Evolutionary conservation across 2,329 filamentous ascomycete species (phyloP), one percentile per base, ranked within the genome.

Genomic region (Chaetothyriales sp.): DNA sequence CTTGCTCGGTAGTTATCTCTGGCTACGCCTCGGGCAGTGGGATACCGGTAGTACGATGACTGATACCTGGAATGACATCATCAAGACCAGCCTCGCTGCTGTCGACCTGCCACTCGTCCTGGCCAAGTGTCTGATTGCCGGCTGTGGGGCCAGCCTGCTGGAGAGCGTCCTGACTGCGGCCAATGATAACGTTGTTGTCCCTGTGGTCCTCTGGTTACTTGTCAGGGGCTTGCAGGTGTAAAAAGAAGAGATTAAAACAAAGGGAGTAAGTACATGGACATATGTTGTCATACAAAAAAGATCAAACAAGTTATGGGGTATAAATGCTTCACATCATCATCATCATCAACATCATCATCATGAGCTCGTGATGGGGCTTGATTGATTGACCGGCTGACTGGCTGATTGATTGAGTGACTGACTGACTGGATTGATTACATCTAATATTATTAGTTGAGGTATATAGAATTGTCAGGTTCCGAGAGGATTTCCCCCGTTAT

Each of bases 151-250:
- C 25, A 95, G 89, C 66, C 74, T 95, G 59, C 94, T 92, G 49
- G 92, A 98, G 70, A 89, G 92, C 22, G 90, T 95, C 46, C 70
- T 98, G 56, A 96, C 92, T 12, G 92, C 92, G 1, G 92, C 90
- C 26, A 98, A 98, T 67, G 92, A 98, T 73, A 98, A 98, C 72
- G 92, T 98, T 18, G 83, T 96, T 56, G 90, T 96, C 56, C 92
- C 92, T 3, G 80, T 98, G 51, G 81, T 94, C 48, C 69, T 98
- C 54, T 98, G 92, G 92, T 77, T 89, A 53, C 81, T 94, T 61
- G 88, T 95, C 42, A 84, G 90, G 67, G 86, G 86, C 18, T 67
- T 90, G 15, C 18, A 58, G 4, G 54, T 60, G 48, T 59, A 43
- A 49, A 19, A 9, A 51, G 19, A 32, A n/a, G n/a, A n/a, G n/a